Conservation (phyloP, 2,329 filamentous ascomycete genomes). For the Neofusicoccum sp. region DNA sequence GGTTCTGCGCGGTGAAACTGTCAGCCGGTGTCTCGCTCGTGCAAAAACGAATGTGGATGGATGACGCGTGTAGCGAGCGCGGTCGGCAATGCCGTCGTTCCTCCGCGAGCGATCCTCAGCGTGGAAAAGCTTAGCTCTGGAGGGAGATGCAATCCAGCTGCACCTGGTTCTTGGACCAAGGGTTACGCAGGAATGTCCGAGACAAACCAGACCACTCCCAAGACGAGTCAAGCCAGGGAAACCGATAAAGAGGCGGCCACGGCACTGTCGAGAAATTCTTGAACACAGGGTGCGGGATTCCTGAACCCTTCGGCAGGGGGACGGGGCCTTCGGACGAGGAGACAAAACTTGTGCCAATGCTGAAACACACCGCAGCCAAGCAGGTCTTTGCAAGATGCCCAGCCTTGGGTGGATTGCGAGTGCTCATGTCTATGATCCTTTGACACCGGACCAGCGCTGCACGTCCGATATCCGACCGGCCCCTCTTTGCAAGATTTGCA, state of each 20-base stretch:
- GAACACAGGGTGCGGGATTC: slow-evolving; percentile 14
- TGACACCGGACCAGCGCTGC: slow-evolving; percentile 4
- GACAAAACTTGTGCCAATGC: slow-evolving; percentile 15
- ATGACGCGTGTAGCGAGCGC: slow-evolving; percentile 18
- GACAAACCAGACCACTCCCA: slow-evolving; percentile 13
- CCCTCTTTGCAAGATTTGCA: slow-evolving; percentile 7
- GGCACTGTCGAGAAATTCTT: slow-evolving; percentile 20
- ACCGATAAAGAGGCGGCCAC: slow-evolving; percentile 17
- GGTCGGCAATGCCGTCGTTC: neutral
- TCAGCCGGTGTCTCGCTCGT: slow-evolving; percentile 12
- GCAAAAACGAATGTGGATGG: slow-evolving; percentile 12
- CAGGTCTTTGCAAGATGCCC: slow-evolving; percentile 5
- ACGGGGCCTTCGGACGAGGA: slow-evolving; percentile 1
- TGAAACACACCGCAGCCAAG: neutral
- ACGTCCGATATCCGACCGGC: slow-evolving; percentile 11
- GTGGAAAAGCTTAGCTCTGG: slow-evolving; percentile 9
- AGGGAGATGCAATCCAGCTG: slow-evolving; percentile 13
- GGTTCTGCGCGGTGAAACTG: slow-evolving; percentile 13
- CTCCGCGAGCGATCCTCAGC: slow-evolving; percentile 16
- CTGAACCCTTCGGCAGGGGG: slow-evolving; percentile 12
- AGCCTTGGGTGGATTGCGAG: slow-evolving; percentile 14
- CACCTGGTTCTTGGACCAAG: slow-evolving; percentile 21
- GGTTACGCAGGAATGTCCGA: slow-evolving; percentile 22
- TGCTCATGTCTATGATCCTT: slow-evolving; percentile 4
- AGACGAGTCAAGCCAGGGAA: slow-evolving; percentile 21